A percentile compares a stretch with the other conserved stretches of the same genome.
These are phyloP conservation scores for Hypoxylon perforatum DNA, from an alignment of 495 filamentous ascomycete species.

Conservation along the genomic window DNA sequence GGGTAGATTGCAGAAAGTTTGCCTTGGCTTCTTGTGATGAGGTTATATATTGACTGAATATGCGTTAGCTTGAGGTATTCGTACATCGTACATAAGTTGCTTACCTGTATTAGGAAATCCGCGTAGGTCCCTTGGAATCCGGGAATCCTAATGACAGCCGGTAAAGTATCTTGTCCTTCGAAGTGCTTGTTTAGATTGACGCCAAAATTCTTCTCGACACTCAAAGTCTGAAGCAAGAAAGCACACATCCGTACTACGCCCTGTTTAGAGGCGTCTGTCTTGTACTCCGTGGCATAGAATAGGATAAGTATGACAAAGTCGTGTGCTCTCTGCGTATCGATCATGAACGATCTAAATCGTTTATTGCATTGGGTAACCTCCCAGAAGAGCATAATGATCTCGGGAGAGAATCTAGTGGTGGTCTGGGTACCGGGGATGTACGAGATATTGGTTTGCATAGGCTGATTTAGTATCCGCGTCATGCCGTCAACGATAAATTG, in stretches of 20 bases:
- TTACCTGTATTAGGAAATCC: conserved; percentile 91
- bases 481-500: conserved; percentile 98
- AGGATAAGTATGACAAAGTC: conserved; percentile 92
- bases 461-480: conserved; percentile 92
- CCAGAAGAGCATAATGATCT: conserved; percentile 99
- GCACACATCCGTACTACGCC: conserved; percentile 96
- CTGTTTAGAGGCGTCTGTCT: conserved; percentile 85
- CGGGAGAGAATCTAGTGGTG: conserved; percentile 86
- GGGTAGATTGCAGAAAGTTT: conserved; percentile 94
- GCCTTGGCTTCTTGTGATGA: conserved; percentile 92
- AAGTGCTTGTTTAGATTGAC: conserved; percentile 90
- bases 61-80: conserved; percentile 7
- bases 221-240: conserved; percentile 94
- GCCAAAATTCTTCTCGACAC: conserved; percentile 91
- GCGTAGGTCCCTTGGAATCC: conserved; percentile 92
- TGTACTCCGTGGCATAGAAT: conserved; percentile 92
- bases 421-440: conserved; percentile 90
- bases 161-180: conserved; percentile 88
- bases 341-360: conserved; percentile 94
- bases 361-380: conserved; percentile 98
- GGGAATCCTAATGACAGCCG: conserved; percentile 78
- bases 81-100: conserved; percentile 42
- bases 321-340: conserved; percentile 91
- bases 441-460: conserved; percentile 84
- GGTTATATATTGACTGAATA: conserved; percentile 83